A percentile compares a stretch with the other conserved stretches of the same genome.
These are phyloP conservation scores for Oryza brachyantha DNA, from an alignment of 176 grass and related monocot genomes.

Conservation along the genomic window DNA sequence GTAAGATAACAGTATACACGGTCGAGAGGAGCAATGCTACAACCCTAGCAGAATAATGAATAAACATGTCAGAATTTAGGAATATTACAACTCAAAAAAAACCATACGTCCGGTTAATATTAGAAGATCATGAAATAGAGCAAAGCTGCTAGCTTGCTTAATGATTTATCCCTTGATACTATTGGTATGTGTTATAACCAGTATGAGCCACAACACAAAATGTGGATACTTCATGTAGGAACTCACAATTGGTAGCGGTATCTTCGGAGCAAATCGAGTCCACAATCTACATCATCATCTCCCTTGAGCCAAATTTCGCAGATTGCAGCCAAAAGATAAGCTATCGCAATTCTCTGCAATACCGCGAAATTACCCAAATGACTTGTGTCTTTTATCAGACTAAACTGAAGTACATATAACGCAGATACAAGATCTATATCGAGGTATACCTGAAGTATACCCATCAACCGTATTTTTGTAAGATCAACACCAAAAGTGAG, in stretches of 20 bases:
- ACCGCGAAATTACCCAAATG: background rate
- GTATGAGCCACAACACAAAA: no score
- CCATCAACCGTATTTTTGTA: constrained; percentile 39
- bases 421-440: background rate
- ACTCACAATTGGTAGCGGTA: constrained; percentile 45
- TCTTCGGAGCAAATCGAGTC: constrained; percentile 32
- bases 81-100: no score
- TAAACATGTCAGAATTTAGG: constrained; percentile 13
- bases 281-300: constrained; percentile 24
- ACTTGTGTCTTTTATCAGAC: background rate
- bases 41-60: constrained; percentile 25
- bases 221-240: background rate
- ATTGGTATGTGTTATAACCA: background rate
- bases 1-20: constrained; percentile 42
- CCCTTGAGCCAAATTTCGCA: constrained; percentile 74
- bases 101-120: background rate
- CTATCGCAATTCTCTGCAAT: constrained; percentile 66
- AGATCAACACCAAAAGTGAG: constrained; percentile 61
- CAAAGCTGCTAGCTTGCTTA: background rate
- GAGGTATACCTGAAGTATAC: constrained; percentile 29
- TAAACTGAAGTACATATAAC: background rate
- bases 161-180: background rate
- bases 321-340: constrained; percentile 57
- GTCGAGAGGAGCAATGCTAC: constrained; percentile 36
- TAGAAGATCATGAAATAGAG: background rate